Evolutionary conservation across 2,329 filamentous ascomycete species (phyloP), one percentile per base, ranked within the genome.

Genomic region (Aspergillus pseudotamarii): DNA sequence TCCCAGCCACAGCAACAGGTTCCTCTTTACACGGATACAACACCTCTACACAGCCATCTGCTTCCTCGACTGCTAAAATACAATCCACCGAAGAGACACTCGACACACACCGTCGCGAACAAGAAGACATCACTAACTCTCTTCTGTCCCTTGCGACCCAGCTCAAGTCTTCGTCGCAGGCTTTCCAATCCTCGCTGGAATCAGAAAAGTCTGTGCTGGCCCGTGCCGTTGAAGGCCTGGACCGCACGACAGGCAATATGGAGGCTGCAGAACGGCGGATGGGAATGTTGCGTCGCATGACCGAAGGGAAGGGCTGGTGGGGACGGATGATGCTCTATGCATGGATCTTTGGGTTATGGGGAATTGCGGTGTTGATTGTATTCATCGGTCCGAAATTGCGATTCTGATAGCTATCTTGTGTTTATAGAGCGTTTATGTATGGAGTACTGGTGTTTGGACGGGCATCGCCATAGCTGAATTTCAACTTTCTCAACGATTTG

Each of bases 251-350:
- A 63, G 80, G 84, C 53, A 89, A 89, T 21, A 90, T 98, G 85
- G 89, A 93, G 64, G 86, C 88, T 1, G 93, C 94, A 4, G 88
- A 88, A 59, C 86, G 87, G 66, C 83, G 88, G 66, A 96, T 98
- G 92, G 90, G 91, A 1, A 84, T 86, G 71, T 77, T 98, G 74
- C 83, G 87, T 69, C 85, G 85, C 58, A 93, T 96, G 88, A 93
- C 90, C 19, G 94, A 97, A 80, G 94, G 93, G 4, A 89, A 90
- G 75, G 93, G 93, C 0, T 96, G 91, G 91, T 93, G 86, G 88
- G 93, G 91, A 6, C 82, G 94, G 58, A 86, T 96, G 82, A 83
- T 94, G 79, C 82, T 97, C 64, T 97, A 95, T 81, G 90, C 84
- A 45, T 91, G 92, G 85, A 93, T 97, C 56, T 91, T 89, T 71